phyloP scores from a whole-genome alignment of 2,329 filamentous ascomycete species.

The Hortaea sp. region DNA sequence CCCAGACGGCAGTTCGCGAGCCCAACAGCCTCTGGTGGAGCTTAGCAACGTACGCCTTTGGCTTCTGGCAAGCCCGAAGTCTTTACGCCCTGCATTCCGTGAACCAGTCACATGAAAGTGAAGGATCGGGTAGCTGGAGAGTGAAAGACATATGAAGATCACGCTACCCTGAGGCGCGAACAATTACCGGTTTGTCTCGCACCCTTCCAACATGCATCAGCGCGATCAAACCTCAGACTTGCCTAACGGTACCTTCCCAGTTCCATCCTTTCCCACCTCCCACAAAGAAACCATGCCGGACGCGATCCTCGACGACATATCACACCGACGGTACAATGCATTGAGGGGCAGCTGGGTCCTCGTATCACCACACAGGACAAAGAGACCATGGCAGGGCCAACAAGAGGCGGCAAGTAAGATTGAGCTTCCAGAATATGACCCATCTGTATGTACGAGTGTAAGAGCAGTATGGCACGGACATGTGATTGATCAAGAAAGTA shows the following conservation, averaged over 20 bases:
- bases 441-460: constrained; percentile 31
- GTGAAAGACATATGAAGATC: no score
- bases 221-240: constrained; percentile 10
- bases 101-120: no score
- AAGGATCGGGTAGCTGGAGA: no score
- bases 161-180: no score
- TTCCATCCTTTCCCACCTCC: not conserved
- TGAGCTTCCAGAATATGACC: constrained; percentile 67
- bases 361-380: constrained; percentile 91
- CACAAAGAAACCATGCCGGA: constrained; percentile 32
- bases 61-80: no score
- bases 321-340: constrained; percentile 87
- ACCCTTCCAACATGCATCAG: constrained; percentile 16
- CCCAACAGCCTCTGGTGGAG: no score
- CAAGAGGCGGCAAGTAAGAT: constrained; percentile 39
- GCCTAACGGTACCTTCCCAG: constrained; percentile 8
- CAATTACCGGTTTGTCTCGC: no score
- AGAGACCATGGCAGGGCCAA: constrained; percentile 83
- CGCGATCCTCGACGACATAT: constrained; percentile 75
- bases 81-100: no score
- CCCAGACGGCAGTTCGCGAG: no score
- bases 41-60: no score
- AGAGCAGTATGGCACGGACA: not conserved
- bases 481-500: constrained; percentile 27
- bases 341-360: constrained; percentile 84